Base-by-base conservation (phyloP, 2,329 filamentous ascomycete genomes). In the Colletotrichum sublineola region DNA sequence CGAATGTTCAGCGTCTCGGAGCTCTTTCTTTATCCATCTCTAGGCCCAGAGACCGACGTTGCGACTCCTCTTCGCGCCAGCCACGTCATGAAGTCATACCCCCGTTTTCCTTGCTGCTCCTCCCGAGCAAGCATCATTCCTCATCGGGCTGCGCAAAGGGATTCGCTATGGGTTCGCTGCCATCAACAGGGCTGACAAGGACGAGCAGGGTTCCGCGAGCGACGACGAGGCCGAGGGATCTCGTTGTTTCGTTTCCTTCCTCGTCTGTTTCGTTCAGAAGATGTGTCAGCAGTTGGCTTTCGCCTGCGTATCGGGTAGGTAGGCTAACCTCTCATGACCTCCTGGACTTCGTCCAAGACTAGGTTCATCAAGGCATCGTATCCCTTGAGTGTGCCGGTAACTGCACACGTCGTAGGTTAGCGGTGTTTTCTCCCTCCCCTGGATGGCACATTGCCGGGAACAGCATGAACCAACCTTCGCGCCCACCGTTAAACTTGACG, bases 361-460 rank as follows among this genome's bases (percentile, higher is more conserved):
- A 99, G 87, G 81, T 99, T 99, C 95, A 98, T 98, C 73, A 99
- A 88, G 78, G 96, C 95, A 81, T 99, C 96, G 82, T 95, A 98
- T 74, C 96, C 96, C 83, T 98, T 98, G 53, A 99, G 87, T 1
- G 91, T 94, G 64, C 96, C 96, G 63, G 91, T 92, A 68, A 97
- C 96, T 97, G 79, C 31, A 8, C 4, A 62, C 12, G 42, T 31
- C 33, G 14, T 57, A 66, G 60, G 44, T 66, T 18, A 64, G 61
- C 40, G 31, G 50, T 36, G 9, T 14, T 36, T 31, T 7, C 31
- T 4, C 31, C 18, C 29, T 18, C 6, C 50, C 29, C 14, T 18
- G n/a, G 33, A n/a, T 38, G 31, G 29, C 36, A 11, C 15, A 8
- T 15, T n/a, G 40, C 12, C 52, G 8, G 1, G n/a, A 15, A 20